These are phyloP conservation scores for Phlyctochytrium bullatum DNA, from an alignment of 192 early-diverging fungal genomes.

Conservation along the genomic window DNA sequence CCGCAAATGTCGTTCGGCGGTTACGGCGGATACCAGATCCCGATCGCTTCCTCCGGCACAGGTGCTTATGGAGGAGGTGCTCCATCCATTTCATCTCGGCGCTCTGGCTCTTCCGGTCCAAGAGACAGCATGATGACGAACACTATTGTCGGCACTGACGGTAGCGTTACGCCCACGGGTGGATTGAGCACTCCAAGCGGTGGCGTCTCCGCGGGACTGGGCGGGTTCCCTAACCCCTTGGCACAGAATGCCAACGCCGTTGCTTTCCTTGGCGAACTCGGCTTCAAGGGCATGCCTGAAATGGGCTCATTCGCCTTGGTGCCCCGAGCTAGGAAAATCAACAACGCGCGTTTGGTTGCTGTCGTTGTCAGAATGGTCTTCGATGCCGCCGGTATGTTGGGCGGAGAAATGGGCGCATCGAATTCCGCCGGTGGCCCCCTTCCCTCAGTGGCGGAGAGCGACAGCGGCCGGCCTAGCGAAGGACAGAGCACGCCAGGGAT, in stretches of 20 bases:
- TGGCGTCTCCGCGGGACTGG: too few species aligned
- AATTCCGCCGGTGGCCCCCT: too few species aligned
- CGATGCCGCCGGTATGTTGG: background rate
- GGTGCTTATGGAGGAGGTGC: too few species aligned
- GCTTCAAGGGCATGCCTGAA: slow-evolving; percentile 4
- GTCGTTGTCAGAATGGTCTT: slow-evolving; percentile 8
- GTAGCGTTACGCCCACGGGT: background rate
- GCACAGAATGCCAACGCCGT: background rate
- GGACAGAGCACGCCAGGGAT: too few species aligned
- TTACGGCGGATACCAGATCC: too few species aligned
- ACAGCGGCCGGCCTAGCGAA: too few species aligned
- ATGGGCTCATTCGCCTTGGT: background rate
- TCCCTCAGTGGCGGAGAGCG: too few species aligned
- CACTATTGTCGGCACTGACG: background rate
- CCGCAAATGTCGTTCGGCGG: too few species aligned
- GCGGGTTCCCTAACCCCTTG: background rate
- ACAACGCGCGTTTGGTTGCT: slow-evolving; percentile 1
- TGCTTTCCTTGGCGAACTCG: slow-evolving; percentile 12
- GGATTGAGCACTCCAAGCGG: background rate
- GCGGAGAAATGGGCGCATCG: too few species aligned
- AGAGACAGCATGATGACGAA: background rate
- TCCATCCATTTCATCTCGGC: background rate
- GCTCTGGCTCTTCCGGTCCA: background rate
- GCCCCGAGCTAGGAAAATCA: background rate
- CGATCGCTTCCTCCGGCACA: too few species aligned